phyloP scores from a whole-genome alignment of 768 basidiomycete species.

The Mycena vitilis region DNA sequence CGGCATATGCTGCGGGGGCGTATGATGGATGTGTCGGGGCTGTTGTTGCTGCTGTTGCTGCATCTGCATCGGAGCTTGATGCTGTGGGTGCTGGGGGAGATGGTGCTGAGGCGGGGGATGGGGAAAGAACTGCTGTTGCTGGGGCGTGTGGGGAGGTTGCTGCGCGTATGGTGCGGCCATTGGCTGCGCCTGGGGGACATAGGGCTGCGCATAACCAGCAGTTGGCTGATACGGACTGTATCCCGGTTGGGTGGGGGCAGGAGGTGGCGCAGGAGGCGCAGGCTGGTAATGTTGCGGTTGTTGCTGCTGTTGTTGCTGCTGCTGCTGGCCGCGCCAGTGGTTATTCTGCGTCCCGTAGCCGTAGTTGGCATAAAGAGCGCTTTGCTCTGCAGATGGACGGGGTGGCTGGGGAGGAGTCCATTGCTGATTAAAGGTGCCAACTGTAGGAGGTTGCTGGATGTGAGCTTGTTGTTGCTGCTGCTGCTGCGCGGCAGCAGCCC shows the following conservation, averaged over 20 bases:
- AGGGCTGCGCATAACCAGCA: constrained; percentile 72
- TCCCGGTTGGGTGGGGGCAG: constrained; percentile 66
- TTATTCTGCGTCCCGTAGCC: constrained; percentile 82
- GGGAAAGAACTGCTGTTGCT: constrained; percentile 53
- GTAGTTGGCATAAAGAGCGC: constrained; percentile 90
- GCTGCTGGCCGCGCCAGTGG: constrained; percentile 73
- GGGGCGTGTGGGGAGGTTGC: constrained; percentile 53
- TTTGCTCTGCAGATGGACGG: constrained; percentile 81
- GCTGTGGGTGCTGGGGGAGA: constrained; percentile 56
- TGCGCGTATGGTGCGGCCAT: constrained; percentile 62
- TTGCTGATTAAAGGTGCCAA: constrained; percentile 70
- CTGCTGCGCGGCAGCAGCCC: constrained; percentile 61
- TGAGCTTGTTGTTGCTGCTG: constrained; percentile 59
- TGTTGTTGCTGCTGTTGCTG: constrained; percentile 62
- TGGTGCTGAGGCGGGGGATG: constrained; percentile 53
- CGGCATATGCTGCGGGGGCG: constrained; percentile 84
- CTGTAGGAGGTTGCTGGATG: constrained; percentile 58
- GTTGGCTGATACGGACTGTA: constrained; percentile 85
- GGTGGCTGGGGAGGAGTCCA: constrained; percentile 74
- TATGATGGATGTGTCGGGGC: constrained; percentile 67
- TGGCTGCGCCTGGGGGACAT: constrained; percentile 72
- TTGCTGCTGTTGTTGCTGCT: constrained; percentile 61
- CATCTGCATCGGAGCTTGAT: constrained; percentile 55
- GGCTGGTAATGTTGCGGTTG: constrained; percentile 64
- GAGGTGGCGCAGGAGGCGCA: constrained; percentile 59